Base-by-base conservation (phyloP, 495 filamentous ascomycete genomes). In the Bacidia rubella region DNA sequence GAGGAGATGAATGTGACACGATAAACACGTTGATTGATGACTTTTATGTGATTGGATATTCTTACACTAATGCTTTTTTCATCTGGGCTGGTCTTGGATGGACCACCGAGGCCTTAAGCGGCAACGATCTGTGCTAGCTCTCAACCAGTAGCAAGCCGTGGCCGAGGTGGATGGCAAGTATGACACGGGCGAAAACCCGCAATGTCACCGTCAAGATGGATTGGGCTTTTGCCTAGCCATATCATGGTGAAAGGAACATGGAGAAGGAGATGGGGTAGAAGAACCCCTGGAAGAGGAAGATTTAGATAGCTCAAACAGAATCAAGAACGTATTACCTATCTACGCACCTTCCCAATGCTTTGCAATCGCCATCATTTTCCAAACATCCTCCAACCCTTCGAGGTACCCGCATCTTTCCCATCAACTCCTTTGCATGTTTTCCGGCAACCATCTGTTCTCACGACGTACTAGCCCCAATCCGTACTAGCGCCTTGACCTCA, bases 41-140 rank as follows among this genome's bases (percentile, higher is more conserved):
- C 9, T 53, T 39, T 58, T 50, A 23, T 24, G 32, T 49, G 49
- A n/a, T 49, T 32, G 39, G 53, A 24, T 48, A 35, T 35, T n/a
- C n/a, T n/a, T 7, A 35, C 15, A 35, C 5, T 35, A 19, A 27
- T 26, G n/a, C 20, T 48, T 51, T n/a, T 32, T 43, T 51, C 29
- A 54, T 58, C 56, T 51, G 52, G 52, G 52, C 56, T 54, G 52
- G 56, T 58, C 56, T 58, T 51, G 52, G 47, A 17, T 54, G 55
- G 49, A 29, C 42, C 27, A 49, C 54, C 49, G n/a, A 24, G 43
- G 51, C 52, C 56, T 40, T 43, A 12, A 32, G 35, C 47, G 52
- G 56, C 56, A 23, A 58, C 51, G 23, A 39, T 23, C 47, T 9
- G 17, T 17, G 41, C 41, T 44, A 17, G 7, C 41, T 44, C 41